Conservation (phyloP, 805 yeast genomes). For the Ogataea nitratoaversa region DNA sequence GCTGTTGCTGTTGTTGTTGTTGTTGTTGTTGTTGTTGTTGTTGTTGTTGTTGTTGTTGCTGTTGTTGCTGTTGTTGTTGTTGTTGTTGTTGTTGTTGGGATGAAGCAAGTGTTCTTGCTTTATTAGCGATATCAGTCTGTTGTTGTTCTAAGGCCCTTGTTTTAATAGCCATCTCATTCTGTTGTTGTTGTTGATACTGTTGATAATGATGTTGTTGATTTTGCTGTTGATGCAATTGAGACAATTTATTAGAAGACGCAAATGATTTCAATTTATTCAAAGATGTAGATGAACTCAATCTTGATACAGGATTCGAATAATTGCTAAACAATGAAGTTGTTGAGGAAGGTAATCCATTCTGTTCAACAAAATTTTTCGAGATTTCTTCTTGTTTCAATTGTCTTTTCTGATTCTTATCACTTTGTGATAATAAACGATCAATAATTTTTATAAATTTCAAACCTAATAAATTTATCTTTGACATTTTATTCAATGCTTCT, state of each 20-base stretch:
- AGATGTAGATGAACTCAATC: constrained; percentile 11
- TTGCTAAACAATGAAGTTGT: constrained; percentile 15
- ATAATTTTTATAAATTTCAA: constrained; percentile 41
- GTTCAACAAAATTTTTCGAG: constrained; percentile 4
- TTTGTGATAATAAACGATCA: constrained; percentile 32
- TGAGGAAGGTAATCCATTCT: constrained; percentile 14
- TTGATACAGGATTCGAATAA: constrained; percentile 6
- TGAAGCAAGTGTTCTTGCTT: no score
- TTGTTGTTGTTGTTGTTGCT: not conserved
- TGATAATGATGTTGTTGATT: not conserved
- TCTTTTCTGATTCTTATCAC: constrained; percentile 1
- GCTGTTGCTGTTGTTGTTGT: not conserved
- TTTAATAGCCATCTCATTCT: not conserved
- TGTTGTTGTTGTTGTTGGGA: constrained; percentile 4
- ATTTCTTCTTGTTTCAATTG: not conserved
- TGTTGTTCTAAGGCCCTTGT: no score
- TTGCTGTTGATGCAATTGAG: constrained; percentile 2
- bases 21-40: constrained; percentile 5
- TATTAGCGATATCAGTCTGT: no score
- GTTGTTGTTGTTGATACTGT: constrained; percentile 5
- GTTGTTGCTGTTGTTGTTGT: constrained; percentile 1
- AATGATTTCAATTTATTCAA: constrained; percentile 7
- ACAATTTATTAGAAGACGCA: not conserved
- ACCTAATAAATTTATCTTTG: constrained; percentile 43
- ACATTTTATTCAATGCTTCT: constrained; percentile 32